phyloP scores from a whole-genome alignment of 306 rosid genomes.

The Prunus kanzakura region DNA sequence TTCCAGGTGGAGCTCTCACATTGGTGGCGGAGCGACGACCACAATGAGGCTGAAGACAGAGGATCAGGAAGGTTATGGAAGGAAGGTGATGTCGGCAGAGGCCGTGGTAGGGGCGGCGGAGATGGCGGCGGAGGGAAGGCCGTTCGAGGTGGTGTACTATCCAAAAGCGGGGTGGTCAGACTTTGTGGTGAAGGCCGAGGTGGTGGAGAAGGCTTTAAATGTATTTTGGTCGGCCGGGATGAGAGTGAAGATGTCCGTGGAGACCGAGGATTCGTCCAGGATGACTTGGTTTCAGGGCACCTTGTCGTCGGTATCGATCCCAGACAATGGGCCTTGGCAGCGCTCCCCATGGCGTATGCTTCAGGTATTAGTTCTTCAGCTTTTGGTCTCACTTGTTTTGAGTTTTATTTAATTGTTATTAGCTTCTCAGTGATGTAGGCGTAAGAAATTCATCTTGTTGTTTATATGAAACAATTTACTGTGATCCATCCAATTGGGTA shows the following conservation, averaged over 20 bases:
- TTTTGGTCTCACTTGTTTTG: neutral
- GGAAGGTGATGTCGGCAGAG: conserved; percentile 31
- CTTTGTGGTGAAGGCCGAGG: conserved; percentile 61
- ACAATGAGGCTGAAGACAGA: conserved; percentile 1
- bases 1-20: conserved; percentile 27
- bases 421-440: neutral
- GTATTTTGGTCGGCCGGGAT: conserved; percentile 45
- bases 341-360: conserved; percentile 74
- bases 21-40: conserved; percentile 10
- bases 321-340: conserved; percentile 38
- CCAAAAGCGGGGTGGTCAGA: conserved; percentile 62
- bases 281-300: conserved; percentile 65
- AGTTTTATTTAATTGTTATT: neutral
- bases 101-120: conserved; percentile 52
- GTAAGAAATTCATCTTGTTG: neutral
- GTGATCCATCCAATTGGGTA: neutral
- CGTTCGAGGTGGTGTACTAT: conserved; percentile 67
- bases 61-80: conserved; percentile 24
- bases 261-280: conserved; percentile 64
- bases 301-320: conserved; percentile 21
- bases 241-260: conserved; percentile 63
- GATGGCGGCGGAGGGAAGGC: conserved; percentile 45
- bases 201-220: conserved; percentile 45
- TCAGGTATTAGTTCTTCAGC: conserved; percentile 39
- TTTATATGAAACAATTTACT: neutral